Percentiles rank a stretch among this genome's conserved stretches.
Conservation (phyloP, 2,329 filamentous ascomycete species). For the Monosporascus sp. region DNA sequence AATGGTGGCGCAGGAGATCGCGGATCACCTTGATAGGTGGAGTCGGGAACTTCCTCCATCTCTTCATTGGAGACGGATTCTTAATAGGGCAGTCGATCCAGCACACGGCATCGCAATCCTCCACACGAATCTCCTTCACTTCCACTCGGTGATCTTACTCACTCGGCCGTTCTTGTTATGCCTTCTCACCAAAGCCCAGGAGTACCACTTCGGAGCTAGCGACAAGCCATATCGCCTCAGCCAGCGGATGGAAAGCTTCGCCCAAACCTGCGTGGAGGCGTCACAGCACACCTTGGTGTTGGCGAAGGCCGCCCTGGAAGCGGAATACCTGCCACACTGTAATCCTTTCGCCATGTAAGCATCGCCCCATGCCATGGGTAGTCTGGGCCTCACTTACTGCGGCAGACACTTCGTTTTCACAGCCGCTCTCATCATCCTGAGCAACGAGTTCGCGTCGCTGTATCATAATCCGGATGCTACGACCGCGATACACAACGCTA, state of each 20-base stretch:
- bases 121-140: constrained; percentile 57
- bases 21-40: constrained; percentile 47
- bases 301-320: constrained; percentile 38
- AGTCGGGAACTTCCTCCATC: constrained; percentile 39
- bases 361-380: neutral
- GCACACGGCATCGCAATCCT: constrained; percentile 53
- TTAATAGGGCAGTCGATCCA: constrained; percentile 32
- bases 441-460: constrained; percentile 50
- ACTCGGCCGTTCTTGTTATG: constrained; percentile 60
- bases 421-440: constrained; percentile 47
- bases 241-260: constrained; percentile 38
- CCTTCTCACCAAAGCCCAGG: constrained; percentile 40
- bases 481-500: constrained; percentile 34
- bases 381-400: constrained; percentile 4
- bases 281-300: constrained; percentile 45
- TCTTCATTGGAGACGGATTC: constrained; percentile 47
- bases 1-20: constrained; percentile 50
- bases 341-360: constrained; percentile 54
- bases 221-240: constrained; percentile 23
- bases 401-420: constrained; percentile 52
- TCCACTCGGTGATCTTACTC: constrained; percentile 57
- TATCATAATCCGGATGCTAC: constrained; percentile 38
- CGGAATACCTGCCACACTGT: constrained; percentile 40
- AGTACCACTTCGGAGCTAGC: constrained; percentile 23
- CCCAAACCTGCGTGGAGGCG: constrained; percentile 45